phyloP scores from a whole-genome alignment of 73 alveolate species.

The Blepharisma stoltei region DNA sequence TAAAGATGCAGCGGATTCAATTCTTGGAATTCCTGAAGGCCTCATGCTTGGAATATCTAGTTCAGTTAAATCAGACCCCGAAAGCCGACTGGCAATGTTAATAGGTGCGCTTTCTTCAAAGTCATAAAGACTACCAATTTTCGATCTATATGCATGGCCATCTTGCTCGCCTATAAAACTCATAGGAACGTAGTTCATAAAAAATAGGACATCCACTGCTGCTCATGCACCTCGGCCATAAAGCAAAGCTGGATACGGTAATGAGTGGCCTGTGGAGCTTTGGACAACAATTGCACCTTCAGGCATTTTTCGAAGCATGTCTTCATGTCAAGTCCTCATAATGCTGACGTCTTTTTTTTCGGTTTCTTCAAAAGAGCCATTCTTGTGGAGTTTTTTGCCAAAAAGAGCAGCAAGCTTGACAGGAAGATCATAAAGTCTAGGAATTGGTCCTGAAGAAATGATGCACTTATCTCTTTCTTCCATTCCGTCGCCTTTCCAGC shows the following conservation, averaged over 20 bases:
- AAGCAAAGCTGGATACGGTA: conserved; percentile 92
- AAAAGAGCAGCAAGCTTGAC: conserved; percentile 73
- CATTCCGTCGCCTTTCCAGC: conserved; percentile 90
- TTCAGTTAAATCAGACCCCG: neutral
- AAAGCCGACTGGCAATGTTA: conserved; percentile 26
- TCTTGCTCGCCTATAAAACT: conserved; percentile 94
- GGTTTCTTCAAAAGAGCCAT: conserved; percentile 58
- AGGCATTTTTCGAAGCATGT: conserved; percentile 70
- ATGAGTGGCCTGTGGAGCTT: conserved; percentile 85
- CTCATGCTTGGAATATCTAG: neutral
- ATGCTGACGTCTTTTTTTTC: conserved; percentile 49
- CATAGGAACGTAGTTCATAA: conserved; percentile 94
- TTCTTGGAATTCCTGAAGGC: conserved; percentile 28
- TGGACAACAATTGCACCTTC: conserved; percentile 83
- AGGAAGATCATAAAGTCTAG: conserved; percentile 91
- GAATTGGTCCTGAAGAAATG: conserved; percentile 90
- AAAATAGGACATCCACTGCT: conserved; percentile 92
- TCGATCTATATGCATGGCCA: conserved; percentile 75
- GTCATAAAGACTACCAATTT: conserved; percentile 48
- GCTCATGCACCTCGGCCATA: conserved; percentile 95
- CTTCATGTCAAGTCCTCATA: conserved; percentile 71
- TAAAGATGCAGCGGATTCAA: conserved; percentile 53
- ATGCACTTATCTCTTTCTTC: conserved; percentile 85
- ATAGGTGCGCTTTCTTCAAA: conserved; percentile 37
- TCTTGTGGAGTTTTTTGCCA: conserved; percentile 91